Percentiles rank a stretch among this genome's conserved stretches.
These are phyloP conservation scores for Stereum hirsutum DNA, from an alignment of 1,284 basidiomycete species.

Conservation along the genomic window DNA sequence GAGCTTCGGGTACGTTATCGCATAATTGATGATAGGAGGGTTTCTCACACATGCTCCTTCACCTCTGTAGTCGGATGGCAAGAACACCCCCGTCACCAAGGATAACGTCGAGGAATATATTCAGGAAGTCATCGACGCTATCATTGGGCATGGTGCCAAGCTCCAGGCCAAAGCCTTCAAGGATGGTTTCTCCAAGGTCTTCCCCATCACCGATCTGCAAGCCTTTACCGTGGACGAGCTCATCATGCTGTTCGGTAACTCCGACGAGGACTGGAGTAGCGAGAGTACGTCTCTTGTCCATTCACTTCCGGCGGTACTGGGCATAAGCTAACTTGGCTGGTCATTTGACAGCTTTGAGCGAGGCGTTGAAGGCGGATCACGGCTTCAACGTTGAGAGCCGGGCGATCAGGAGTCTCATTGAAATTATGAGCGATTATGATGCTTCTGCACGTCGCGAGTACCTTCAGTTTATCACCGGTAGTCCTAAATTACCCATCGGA, in stretches of 20 bases:
- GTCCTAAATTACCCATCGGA: conserved; percentile 89
- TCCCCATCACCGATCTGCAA: conserved; percentile 84
- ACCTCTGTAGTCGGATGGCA: conserved; percentile 70
- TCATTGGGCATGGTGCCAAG: conserved; percentile 69
- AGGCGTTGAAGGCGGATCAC: conserved; percentile 94
- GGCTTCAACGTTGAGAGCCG: conserved; percentile 94
- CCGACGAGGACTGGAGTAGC: conserved; percentile 88
- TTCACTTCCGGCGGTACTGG: background rate
- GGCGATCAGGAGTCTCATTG: conserved; percentile 81
- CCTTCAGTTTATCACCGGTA: conserved; percentile 96
- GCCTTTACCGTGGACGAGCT: conserved; percentile 94
- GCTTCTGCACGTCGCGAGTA: conserved; percentile 72
- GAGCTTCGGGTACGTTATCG: conserved; percentile 62
- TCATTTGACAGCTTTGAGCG: conserved; percentile 61
- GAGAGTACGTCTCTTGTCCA: conserved; percentile 57
- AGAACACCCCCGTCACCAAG: conserved; percentile 70
- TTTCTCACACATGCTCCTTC: conserved; percentile 5
- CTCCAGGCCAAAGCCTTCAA: conserved; percentile 80
- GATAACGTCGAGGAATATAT: conserved; percentile 90
- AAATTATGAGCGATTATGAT: conserved; percentile 82
- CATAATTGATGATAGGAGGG: conserved; percentile 1
- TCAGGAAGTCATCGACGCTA: conserved; percentile 68
- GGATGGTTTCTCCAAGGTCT: conserved; percentile 90
- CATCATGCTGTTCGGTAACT: conserved; percentile 89
- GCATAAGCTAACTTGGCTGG: conserved; percentile 8